These are phyloP conservation scores for Fusarium anguioides DNA, from an alignment of 2,329 filamentous ascomycete species.

Conservation along the genomic window DNA sequence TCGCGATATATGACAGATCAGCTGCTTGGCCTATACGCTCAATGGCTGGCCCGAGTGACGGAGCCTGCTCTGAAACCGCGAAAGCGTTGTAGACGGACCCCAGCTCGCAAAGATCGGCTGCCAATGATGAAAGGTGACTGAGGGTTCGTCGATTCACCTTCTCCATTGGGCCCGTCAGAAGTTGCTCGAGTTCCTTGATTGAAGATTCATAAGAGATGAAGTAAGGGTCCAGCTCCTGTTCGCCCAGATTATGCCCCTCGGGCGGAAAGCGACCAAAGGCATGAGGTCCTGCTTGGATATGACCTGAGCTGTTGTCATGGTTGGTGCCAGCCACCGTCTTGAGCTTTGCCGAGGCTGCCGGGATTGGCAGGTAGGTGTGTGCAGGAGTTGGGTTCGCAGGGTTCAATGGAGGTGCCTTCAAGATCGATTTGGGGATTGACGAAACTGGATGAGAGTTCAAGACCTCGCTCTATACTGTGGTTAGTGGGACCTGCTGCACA, in stretches of 20 bases:
- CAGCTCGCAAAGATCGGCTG: constrained; percentile 89
- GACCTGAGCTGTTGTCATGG: constrained; percentile 51
- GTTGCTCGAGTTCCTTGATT: constrained; percentile 88
- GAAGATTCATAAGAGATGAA: constrained; percentile 94
- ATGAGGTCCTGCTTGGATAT: constrained; percentile 61
- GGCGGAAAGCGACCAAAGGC: constrained; percentile 85
- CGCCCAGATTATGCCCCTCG: constrained; percentile 78
- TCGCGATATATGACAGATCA: constrained; percentile 95
- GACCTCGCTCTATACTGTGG: constrained; percentile 80
- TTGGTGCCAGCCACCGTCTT: constrained; percentile 64
- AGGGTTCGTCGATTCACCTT: constrained; percentile 93
- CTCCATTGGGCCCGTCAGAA: constrained; percentile 93
- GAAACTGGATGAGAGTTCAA: constrained; percentile 89
- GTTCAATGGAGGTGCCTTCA: constrained; percentile 95
- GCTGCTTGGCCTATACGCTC: constrained; percentile 95
- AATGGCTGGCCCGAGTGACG: constrained; percentile 89
- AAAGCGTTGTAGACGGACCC: constrained; percentile 98
- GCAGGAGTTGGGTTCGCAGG: constrained; percentile 90
- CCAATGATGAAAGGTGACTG: constrained; percentile 84
- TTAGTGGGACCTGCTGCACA: constrained; percentile 31
- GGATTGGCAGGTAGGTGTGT: constrained; percentile 88
- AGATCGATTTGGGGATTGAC: constrained; percentile 91
- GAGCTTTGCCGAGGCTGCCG: constrained; percentile 86
- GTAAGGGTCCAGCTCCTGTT: constrained; percentile 94
- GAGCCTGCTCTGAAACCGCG: constrained; percentile 90